These are phyloP conservation scores for Apiospora marii DNA, from an alignment of 2,329 filamentous ascomycete genomes.

Conservation along the genomic window DNA sequence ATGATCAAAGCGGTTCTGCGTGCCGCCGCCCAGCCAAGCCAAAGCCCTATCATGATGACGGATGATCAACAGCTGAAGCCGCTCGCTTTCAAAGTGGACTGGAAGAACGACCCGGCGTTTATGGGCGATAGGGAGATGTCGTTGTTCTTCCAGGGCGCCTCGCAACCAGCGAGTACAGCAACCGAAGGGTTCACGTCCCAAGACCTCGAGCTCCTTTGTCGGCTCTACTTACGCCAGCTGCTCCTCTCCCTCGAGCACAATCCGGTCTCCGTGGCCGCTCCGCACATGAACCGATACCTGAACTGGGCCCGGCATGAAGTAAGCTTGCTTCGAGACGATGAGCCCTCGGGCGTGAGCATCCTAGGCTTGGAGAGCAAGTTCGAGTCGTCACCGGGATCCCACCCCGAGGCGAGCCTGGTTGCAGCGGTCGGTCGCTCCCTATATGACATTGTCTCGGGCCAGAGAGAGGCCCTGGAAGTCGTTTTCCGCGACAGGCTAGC, in stretches of 20 bases:
- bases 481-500: conserved; percentile 23
- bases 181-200: too few relatives aligned
- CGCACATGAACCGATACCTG: neutral
- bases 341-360: too few relatives aligned
- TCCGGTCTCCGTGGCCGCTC: neutral
- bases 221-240: neutral
- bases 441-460: conserved; percentile 7
- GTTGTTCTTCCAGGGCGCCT: neutral
- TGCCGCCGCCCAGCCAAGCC: neutral
- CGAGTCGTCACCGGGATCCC: neutral
- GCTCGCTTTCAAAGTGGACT: neutral
- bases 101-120: neutral
- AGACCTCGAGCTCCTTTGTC: neutral
- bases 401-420: neutral
- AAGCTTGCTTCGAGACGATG: too few relatives aligned
- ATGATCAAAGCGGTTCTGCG: neutral
- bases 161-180: too few relatives aligned
- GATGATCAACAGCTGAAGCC: neutral
- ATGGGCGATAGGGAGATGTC: neutral
- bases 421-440: conserved; percentile 16
- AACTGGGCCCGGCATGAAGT: neutral
- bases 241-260: neutral
- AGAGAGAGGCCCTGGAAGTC: conserved; percentile 24
- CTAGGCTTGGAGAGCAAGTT: neutral
- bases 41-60: neutral